phyloP scores from a whole-genome alignment of 345 rosid species.

The Populus nigra region DNA sequence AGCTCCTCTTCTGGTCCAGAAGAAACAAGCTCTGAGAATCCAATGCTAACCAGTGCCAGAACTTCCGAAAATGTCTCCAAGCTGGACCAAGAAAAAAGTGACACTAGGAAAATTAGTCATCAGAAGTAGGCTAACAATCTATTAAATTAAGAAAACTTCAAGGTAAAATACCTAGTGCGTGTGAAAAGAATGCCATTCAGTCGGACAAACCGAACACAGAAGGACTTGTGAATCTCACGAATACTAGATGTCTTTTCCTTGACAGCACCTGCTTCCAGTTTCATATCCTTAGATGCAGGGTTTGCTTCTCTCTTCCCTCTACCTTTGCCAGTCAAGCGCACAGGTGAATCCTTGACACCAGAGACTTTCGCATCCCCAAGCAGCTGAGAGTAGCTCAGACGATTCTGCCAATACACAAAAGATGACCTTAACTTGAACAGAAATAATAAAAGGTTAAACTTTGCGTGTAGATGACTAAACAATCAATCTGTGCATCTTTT shows the following conservation, averaged over 20 bases:
- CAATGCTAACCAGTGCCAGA: conserved; percentile 56
- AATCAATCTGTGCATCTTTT: not conserved
- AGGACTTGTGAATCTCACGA: conserved; percentile 53
- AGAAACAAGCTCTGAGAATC: conserved; percentile 63
- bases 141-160: not conserved
- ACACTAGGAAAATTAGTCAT: not conserved
- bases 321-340: conserved; percentile 46
- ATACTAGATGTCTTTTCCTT: conserved; percentile 45
- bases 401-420: conserved; percentile 45
- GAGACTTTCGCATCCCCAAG: conserved; percentile 43
- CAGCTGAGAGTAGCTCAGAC: conserved; percentile 63
- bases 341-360: conserved; percentile 39
- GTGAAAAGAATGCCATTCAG: conserved; percentile 91
- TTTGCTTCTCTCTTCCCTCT: conserved; percentile 59
- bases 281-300: conserved; percentile 44
- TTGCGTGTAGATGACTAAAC: not conserved
- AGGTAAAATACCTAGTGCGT: conserved; percentile 65
- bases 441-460: not conserved
- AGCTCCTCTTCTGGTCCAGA: conserved; percentile 57
- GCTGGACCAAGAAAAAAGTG: conserved; percentile 41
- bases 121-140: conserved; percentile 1
- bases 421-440: not conserved
- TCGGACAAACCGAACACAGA: conserved; percentile 80
- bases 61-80: conserved; percentile 86
- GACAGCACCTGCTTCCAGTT: conserved; percentile 39